Conservation (phyloP, 2,329 filamentous ascomycete species). For the Verticillium zaregamsianum region DNA sequence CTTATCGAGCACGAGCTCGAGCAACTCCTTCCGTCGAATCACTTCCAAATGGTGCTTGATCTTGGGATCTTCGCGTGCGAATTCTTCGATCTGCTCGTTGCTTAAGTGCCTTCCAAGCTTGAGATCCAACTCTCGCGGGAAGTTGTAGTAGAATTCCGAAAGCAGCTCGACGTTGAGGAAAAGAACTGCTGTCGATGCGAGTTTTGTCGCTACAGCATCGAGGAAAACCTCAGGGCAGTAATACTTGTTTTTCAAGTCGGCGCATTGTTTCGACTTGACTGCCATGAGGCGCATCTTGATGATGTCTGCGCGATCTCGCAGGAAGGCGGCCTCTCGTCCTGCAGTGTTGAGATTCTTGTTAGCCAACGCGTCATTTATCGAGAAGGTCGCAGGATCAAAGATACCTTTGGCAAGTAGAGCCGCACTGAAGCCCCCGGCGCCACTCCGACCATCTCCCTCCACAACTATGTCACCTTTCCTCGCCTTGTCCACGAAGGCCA, state of each 20-base stretch:
- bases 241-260: constrained; percentile 82
- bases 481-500: constrained; percentile 85
- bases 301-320: constrained; percentile 85
- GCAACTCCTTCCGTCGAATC: constrained; percentile 83
- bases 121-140: constrained; percentile 85
- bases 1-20: constrained; percentile 91
- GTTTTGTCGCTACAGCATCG: constrained; percentile 92
- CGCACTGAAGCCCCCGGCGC: constrained; percentile 90
- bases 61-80: constrained; percentile 90
- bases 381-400: constrained; percentile 15
- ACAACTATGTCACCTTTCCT: constrained; percentile 79
- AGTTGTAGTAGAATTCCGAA: constrained; percentile 97
- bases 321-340: constrained; percentile 92
- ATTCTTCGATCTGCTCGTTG: constrained; percentile 77
- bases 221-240: constrained; percentile 96
- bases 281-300: constrained; percentile 87
- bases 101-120: constrained; percentile 78
- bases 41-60: constrained; percentile 86
- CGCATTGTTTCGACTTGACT: constrained; percentile 86
- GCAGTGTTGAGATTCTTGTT: neutral
- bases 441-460: constrained; percentile 77
- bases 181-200: constrained; percentile 89
- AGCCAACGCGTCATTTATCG: neutral
- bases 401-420: constrained; percentile 78
- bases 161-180: constrained; percentile 97